Evolutionary conservation across 352 stramenopile genomes (phyloP), one percentile per base, ranked within the genome.

Genomic region (Phytophthora tubulina): DNA sequence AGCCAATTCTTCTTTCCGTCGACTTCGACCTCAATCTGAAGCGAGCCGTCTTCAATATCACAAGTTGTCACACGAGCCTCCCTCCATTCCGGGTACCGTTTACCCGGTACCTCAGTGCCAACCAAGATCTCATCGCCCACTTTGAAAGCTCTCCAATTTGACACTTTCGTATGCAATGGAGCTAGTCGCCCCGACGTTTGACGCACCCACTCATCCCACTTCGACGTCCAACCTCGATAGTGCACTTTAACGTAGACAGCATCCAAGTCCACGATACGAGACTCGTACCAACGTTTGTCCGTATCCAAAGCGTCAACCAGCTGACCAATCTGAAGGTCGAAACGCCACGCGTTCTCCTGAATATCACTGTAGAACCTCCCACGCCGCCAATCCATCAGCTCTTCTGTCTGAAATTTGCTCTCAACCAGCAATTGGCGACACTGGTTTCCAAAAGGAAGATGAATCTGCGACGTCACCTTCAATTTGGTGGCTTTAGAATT

Each of bases 201-300:
- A 9, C 86, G 70, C 41, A 99, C 81, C 95, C 96, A 99, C 77
- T 99, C 97, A 76, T 99, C 96, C 97, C 97, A 99, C 60, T 98
- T 93, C 9, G 89, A 72, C 1, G 97, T 97, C 97, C 97, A 99
- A 13, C 97, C 96, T 53, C 98, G 98, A 71, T 99, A 99, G 73
- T 99, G 96, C 49, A 99, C 91, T 44, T 95, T 84, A 30, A 99
- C 81, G n/a, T 95, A 79, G 4, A 62, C 67, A 7, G 74, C 45
- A 5, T 82, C 78, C 42, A 83, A 53, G 6, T 73, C 79, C n/a
- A 93, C 70, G 21, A 94, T 56, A 14, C 81, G 73, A 32, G 85
- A 89, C 32, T 95, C 88, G 42, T 89, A 91, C 88, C 88, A 96
- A 42, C 87, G 88, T 35, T 81, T 84, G 55, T 90, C 76, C 15